These are phyloP conservation scores for Debaryomyces robertsiae DNA, from an alignment of 1,139 yeast genomes.

Conservation along the genomic window DNA sequence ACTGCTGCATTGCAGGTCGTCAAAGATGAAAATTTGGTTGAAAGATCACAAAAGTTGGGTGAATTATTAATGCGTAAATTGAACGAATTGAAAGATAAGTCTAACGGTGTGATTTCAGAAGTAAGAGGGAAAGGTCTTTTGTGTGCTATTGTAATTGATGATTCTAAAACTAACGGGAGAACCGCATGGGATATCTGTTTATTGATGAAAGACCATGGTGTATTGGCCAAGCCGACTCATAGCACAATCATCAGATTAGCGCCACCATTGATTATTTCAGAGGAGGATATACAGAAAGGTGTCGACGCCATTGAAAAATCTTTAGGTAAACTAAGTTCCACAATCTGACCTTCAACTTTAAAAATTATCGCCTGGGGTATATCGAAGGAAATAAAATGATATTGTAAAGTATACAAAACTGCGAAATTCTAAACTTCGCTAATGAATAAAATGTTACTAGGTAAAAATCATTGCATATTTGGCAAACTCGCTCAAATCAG, in stretches of 20 bases:
- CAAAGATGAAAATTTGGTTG: slow-evolving; percentile 81
- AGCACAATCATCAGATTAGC: slow-evolving; percentile 94
- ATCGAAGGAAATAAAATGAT: no score
- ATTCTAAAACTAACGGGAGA: slow-evolving; percentile 80
- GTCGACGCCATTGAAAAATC: slow-evolving; percentile 69
- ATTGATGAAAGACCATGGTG: slow-evolving; percentile 84
- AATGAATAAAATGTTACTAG: background rate
- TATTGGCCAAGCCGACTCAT: slow-evolving; percentile 95
- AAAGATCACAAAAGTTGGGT: slow-evolving; percentile 76
- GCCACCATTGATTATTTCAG: slow-evolving; percentile 90
- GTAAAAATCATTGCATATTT: no score
- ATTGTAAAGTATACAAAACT: no score
- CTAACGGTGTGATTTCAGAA: slow-evolving; percentile 77
- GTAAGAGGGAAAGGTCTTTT: slow-evolving; percentile 92
- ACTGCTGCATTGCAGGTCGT: slow-evolving; percentile 93
- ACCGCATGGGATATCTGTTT: slow-evolving; percentile 96
- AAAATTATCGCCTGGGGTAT: no score
- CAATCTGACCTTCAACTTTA: slow-evolving; percentile 46
- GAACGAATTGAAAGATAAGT: slow-evolving; percentile 57
- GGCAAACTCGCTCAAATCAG: no score
- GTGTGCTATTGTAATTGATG: slow-evolving; percentile 90
- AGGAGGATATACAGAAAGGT: slow-evolving; percentile 83
- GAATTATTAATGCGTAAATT: slow-evolving; percentile 68
- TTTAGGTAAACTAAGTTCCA: slow-evolving; percentile 59
- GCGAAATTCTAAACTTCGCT: background rate